Evolutionary conservation across 768 basidiomycete species (phyloP).

Genomic region (Arthromyces matolae): DNA sequence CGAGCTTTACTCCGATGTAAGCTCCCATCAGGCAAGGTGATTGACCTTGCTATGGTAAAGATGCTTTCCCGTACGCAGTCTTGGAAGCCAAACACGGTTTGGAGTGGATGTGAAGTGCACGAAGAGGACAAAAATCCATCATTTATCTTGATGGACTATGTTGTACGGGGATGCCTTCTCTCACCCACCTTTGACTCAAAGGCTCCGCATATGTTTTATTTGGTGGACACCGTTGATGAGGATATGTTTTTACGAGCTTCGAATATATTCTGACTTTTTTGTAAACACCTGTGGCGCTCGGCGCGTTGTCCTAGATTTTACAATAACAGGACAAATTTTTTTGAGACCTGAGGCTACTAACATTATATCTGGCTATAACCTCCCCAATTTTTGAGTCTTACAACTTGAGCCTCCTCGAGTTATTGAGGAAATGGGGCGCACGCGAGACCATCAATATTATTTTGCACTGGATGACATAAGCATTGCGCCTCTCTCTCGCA

Average conservation of each 20-base stretch:
- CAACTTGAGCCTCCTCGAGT: no score
- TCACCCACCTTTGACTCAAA: neutral
- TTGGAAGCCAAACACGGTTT: neutral
- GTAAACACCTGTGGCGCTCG: no score
- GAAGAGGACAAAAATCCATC: neutral
- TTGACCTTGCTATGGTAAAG: neutral
- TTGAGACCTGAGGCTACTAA: no score
- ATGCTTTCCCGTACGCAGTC: neutral
- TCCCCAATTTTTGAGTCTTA: no score
- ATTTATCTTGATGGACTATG: neutral
- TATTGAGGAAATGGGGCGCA: no score
- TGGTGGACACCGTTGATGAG: neutral
- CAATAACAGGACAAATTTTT: no score
- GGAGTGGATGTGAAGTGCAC: neutral
- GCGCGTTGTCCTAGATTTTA: no score
- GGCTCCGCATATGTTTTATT: neutral
- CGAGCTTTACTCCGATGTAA: neutral
- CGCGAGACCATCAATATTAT: no score
- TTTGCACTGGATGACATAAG: no score
- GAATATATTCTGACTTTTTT: neutral
- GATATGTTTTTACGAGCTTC: neutral
- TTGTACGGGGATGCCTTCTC: neutral
- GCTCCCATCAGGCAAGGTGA: neutral
- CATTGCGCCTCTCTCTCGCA: no score
- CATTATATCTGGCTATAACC: no score